A percentile compares a stretch with the other conserved stretches of the same genome.
Conservation (phyloP, 2,329 filamentous ascomycete species). For the Aspergillaceae sp. region DNA sequence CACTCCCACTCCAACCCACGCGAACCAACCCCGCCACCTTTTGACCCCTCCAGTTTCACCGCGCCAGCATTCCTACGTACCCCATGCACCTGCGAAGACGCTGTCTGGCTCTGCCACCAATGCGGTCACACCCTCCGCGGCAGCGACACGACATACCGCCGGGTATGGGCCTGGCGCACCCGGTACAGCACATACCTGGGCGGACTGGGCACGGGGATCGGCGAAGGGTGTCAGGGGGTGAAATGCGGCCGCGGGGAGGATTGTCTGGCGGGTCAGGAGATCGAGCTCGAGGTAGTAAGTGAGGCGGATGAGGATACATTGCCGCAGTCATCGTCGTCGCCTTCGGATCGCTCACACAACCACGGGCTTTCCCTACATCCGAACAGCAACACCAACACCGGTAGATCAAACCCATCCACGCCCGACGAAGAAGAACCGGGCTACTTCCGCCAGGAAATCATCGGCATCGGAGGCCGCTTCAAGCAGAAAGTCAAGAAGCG, state of each 20-base stretch:
- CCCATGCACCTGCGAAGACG: conserved; percentile 49
- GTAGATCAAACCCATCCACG: neutral
- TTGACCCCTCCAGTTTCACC: conserved; percentile 34
- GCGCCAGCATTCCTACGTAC: conserved; percentile 44
- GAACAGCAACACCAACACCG: neutral
- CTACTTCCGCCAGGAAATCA: conserved; percentile 79
- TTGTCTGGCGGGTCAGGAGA: conserved; percentile 68
- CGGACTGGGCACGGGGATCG: conserved; percentile 76
- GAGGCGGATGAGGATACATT: conserved; percentile 57
- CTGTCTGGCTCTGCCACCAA: conserved; percentile 75
- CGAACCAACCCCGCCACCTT: neutral
- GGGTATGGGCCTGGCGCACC: conserved; percentile 82
- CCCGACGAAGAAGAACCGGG: conserved; percentile 47
- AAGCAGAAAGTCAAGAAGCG: conserved; percentile 82
- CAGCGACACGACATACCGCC: conserved; percentile 50
- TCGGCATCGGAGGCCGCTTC: conserved; percentile 78
- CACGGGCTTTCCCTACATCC: conserved; percentile 5
- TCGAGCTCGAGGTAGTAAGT: conserved; percentile 78
- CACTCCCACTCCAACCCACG: neutral
- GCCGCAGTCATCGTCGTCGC: too few species aligned
- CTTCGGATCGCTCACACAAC: conserved; percentile 8
- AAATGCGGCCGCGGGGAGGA: conserved; percentile 70
- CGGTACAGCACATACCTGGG: conserved; percentile 71
- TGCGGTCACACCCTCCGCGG: conserved; percentile 63
- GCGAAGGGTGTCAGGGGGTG: conserved; percentile 79